Percentiles rank a stretch among this genome's conserved stretches.
phyloP scores from a whole-genome alignment of 2,329 filamentous ascomycete genomes.

The Claviceps pusilla region DNA sequence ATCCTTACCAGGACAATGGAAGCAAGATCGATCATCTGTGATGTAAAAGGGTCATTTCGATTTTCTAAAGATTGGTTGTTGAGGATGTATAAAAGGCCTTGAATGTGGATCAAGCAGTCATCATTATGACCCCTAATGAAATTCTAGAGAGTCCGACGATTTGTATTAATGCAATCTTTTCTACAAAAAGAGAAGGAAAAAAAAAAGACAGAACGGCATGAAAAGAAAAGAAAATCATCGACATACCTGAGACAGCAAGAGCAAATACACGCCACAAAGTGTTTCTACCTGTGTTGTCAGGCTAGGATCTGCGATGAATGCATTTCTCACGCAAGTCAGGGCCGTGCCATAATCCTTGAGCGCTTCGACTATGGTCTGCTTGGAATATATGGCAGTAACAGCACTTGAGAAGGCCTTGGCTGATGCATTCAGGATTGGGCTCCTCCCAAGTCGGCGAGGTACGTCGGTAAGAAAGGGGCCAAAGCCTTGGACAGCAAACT shows the following conservation, averaged over 20 bases:
- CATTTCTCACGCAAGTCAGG: conserved; percentile 8
- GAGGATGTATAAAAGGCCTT: conserved; percentile 3
- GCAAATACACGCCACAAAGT: conserved; percentile 22
- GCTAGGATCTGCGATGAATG: conserved; percentile 15
- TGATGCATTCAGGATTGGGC: conserved; percentile 28
- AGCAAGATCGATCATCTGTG: conserved; percentile 3
- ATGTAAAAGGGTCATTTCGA: not conserved
- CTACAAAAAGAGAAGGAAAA: not conserved
- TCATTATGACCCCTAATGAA: conserved; percentile 1
- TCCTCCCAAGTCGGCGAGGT: conserved; percentile 28
- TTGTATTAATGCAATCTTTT: not conserved
- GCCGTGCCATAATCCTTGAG: conserved; percentile 19
- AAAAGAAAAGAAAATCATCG: not conserved
- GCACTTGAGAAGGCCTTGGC: conserved; percentile 17
- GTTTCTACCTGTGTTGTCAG: conserved; percentile 17
- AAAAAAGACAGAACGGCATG: too few relatives aligned
- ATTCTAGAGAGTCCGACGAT: not conserved
- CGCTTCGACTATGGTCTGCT: conserved; percentile 10
- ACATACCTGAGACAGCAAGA: conserved; percentile 16
- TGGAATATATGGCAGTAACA: conserved; percentile 11
- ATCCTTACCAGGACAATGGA: conserved; percentile 2
- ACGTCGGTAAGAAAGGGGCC: conserved; percentile 30
- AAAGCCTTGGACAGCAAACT: conserved; percentile 32
- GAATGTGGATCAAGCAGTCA: conserved; percentile 3
- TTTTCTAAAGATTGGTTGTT: not conserved